These are phyloP conservation scores for Eimeria falciformis DNA, from an alignment of 169 alveolate genomes.

Conservation along the genomic window DNA sequence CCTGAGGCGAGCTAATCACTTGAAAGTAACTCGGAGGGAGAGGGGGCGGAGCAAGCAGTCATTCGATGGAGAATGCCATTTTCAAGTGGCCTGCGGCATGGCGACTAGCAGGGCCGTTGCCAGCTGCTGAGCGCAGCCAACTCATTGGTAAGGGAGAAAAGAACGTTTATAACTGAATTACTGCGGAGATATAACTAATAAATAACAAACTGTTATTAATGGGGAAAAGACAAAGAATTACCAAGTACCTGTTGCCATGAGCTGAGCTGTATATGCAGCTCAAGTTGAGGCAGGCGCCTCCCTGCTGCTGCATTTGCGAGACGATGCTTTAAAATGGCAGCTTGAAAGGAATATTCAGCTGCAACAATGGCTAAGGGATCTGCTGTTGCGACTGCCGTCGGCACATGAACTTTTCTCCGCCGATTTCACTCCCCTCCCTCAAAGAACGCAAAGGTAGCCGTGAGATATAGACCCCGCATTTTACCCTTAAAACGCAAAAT, in stretches of 20 bases:
- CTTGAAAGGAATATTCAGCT: not conserved
- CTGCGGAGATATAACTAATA: not conserved
- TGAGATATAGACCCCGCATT: not conserved
- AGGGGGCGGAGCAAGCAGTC: not conserved
- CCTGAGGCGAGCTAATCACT: no score
- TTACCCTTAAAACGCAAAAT: not conserved
- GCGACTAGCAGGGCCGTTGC: conserved; percentile 45
- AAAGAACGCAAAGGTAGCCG: conserved; percentile 33
- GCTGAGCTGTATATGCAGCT: conserved; percentile 1
- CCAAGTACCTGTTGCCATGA: not conserved
- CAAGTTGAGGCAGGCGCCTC: conserved; percentile 33
- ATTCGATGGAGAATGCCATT: not conserved
- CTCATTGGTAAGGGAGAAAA: conserved; percentile 19
- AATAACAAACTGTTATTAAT: not conserved
- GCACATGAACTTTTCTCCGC: conserved; percentile 35
- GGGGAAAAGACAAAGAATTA: not conserved
- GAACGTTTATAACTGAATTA: not conserved
- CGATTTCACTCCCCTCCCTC: conserved; percentile 1
- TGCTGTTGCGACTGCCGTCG: conserved; percentile 36
- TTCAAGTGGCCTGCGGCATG: conserved; percentile 49
- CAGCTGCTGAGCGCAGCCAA: conserved; percentile 23
- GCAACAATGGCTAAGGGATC: conserved; percentile 43
- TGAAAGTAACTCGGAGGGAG: no score
- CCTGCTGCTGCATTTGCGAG: conserved; percentile 47
- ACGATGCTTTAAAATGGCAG: conserved; percentile 35